Evolutionary conservation across 495 filamentous ascomycete species (phyloP).

Genomic region (Neurospora africana): DNA sequence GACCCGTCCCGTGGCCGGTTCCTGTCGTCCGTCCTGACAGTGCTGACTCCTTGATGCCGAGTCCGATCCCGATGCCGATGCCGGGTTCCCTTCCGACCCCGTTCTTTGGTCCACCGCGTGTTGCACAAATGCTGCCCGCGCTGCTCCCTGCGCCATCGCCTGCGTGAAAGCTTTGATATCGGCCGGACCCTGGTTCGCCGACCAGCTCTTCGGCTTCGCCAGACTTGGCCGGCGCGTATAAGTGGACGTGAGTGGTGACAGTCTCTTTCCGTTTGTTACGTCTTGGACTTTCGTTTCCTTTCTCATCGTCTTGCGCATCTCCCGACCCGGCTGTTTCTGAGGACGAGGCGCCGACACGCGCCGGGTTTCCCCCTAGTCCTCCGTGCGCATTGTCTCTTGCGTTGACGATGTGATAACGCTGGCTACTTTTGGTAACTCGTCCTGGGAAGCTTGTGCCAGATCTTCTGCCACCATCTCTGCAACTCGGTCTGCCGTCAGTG

Average conservation of each 20-base stretch:
- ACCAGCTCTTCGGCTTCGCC: neutral
- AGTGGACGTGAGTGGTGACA: constrained; percentile 13
- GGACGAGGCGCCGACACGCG: neutral
- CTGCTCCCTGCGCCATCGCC: constrained; percentile 20
- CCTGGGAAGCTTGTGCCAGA: neutral
- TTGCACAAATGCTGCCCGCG: constrained; percentile 14
- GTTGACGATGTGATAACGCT: constrained; percentile 18
- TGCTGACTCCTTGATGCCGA: neutral
- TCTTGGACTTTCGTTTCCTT: neutral
- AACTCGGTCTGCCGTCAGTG: neutral
- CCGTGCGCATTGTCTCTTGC: constrained; percentile 2
- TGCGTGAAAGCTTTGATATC: neutral
- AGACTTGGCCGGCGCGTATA: constrained; percentile 9
- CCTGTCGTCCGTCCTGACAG: neutral
- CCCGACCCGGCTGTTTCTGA: neutral
- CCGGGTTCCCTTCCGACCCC: neutral
- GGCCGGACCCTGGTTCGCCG: constrained; percentile 1
- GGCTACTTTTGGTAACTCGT: constrained; percentile 9
- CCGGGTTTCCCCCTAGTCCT: constrained; percentile 1
- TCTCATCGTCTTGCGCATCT: constrained; percentile 23
- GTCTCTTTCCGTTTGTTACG: neutral
- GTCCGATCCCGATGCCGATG: neutral
- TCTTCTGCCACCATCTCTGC: neutral
- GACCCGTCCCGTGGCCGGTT: neutral
- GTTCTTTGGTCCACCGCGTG: neutral